Evolutionary conservation across 176 grass and related monocot genomes (phyloP).

Genomic region (Bolboschoenus planiculmis): DNA sequence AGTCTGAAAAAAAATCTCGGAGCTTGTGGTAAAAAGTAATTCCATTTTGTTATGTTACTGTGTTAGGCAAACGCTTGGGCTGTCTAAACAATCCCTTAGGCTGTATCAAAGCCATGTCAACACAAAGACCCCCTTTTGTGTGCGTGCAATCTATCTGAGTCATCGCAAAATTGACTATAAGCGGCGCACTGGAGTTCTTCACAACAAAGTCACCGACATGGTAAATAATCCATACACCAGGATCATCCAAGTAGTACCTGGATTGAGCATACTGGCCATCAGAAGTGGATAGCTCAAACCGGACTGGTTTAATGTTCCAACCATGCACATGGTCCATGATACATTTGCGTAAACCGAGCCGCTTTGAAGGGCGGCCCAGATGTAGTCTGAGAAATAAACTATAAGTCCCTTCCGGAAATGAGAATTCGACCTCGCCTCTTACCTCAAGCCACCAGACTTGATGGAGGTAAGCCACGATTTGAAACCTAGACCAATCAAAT

Average conservation of each 20-base stretch:
- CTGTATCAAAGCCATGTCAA: neutral
- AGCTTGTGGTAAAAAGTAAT: neutral
- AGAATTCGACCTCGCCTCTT: conserved; percentile 7
- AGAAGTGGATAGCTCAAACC: conserved; percentile 10
- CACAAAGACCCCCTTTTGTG: conserved; percentile 22
- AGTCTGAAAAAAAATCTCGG: neutral
- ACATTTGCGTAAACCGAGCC: conserved; percentile 10
- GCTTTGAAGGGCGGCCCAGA: conserved; percentile 14
- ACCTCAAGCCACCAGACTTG: conserved; percentile 25
- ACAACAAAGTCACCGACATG: conserved; percentile 11
- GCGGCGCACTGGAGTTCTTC: neutral
- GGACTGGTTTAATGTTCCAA: conserved; percentile 20
- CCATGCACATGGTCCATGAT: conserved; percentile 24
- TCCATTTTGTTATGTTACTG: neutral
- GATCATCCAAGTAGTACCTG: neutral
- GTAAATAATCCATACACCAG: conserved; percentile 9
- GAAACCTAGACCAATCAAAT: conserved; percentile 18
- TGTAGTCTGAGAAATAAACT: conserved; percentile 18
- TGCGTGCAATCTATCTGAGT: conserved; percentile 21
- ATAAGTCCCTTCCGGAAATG: conserved; percentile 17
- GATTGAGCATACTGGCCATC: conserved; percentile 15
- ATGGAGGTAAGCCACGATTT: conserved; percentile 4
- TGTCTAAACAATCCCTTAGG: conserved; percentile 22
- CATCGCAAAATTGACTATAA: conserved; percentile 11
- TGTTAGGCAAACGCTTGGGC: neutral